Percentiles rank a stretch among this genome's conserved stretches.
These are phyloP conservation scores for Arthrinium phaeospermum DNA, from an alignment of 2,329 filamentous ascomycete genomes.

Conservation along the genomic window DNA sequence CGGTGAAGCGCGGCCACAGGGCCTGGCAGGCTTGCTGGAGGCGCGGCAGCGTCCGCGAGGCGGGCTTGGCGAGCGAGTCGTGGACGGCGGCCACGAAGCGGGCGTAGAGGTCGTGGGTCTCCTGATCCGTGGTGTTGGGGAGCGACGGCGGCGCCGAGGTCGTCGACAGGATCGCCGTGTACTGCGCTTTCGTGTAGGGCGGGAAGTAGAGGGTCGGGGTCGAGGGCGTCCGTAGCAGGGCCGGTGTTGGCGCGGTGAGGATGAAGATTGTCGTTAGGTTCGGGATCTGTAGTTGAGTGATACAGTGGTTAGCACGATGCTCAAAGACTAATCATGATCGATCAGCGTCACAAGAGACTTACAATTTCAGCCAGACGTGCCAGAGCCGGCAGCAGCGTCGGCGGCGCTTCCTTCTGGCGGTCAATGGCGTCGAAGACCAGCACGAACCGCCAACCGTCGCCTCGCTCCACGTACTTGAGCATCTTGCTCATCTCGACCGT, in stretches of 20 bases:
- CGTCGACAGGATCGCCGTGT: conserved; percentile 74
- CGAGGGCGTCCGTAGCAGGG: conserved; percentile 64
- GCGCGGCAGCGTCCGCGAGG: conserved; percentile 77
- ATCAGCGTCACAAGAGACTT: conserved; percentile 39
- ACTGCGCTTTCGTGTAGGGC: conserved; percentile 81
- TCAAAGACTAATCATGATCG: conserved; percentile 23
- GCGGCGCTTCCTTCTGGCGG: conserved; percentile 77
- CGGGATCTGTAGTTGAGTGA: conserved; percentile 66
- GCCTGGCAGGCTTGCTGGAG: conserved; percentile 73
- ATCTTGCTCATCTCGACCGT: conserved; percentile 73
- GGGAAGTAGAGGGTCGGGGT: conserved; percentile 83
- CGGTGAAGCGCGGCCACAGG: conserved; percentile 85
- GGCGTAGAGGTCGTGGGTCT: conserved; percentile 74
- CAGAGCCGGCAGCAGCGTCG: conserved; percentile 80
- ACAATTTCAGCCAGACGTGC: conserved; percentile 83
- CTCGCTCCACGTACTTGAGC: conserved; percentile 50
- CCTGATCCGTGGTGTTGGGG: conserved; percentile 56
- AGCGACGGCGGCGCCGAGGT: conserved; percentile 50
- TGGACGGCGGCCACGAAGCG: conserved; percentile 85
- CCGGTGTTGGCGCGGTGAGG: conserved; percentile 53
- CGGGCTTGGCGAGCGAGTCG: conserved; percentile 82
- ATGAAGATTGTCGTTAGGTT: conserved; percentile 73
- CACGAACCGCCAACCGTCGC: conserved; percentile 66
- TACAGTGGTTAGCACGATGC: conserved; percentile 18
- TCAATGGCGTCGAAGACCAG: conserved; percentile 90